Conservation (phyloP, 345 rosid species). For the Camelina sativa region DNA sequence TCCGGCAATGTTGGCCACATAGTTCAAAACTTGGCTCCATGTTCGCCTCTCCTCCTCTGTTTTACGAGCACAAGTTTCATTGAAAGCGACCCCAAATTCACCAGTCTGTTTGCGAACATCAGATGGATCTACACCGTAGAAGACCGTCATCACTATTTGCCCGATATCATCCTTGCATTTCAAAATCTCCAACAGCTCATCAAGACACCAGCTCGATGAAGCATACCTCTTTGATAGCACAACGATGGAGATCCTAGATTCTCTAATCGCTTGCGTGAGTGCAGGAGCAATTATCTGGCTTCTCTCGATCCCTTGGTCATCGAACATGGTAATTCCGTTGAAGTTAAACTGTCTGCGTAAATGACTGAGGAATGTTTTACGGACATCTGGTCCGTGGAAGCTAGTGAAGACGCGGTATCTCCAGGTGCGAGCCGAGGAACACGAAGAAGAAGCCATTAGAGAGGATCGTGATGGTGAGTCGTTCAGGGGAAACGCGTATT, state of each 20-base stretch:
- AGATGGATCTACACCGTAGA: constrained; percentile 6
- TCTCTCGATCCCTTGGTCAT: constrained; percentile 26
- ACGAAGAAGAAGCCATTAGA: constrained; percentile 14
- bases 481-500: too few species aligned
- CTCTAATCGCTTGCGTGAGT: too few species aligned
- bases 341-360: not conserved
- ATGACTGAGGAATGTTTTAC: constrained; percentile 22
- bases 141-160: constrained; percentile 17
- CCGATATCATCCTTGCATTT: not conserved
- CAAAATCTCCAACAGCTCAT: constrained; percentile 9
- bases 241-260: constrained; percentile 8
- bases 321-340: constrained; percentile 4
- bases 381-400: constrained; percentile 24
- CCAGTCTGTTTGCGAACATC: not conserved
- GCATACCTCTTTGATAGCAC: constrained; percentile 20
- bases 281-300: not conserved
- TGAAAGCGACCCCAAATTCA: not conserved
- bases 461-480: too few species aligned
- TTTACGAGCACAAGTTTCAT: not conserved
- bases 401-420: not conserved
- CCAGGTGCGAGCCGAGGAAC: too few species aligned
- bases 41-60: not conserved
- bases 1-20: constrained; percentile 9
- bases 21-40: constrained; percentile 15
- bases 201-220: constrained; percentile 29